Evolutionary conservation across 495 filamentous ascomycete genomes (phyloP), one percentile per base, ranked within the genome.

Genomic region (Entonaema liquescens): DNA sequence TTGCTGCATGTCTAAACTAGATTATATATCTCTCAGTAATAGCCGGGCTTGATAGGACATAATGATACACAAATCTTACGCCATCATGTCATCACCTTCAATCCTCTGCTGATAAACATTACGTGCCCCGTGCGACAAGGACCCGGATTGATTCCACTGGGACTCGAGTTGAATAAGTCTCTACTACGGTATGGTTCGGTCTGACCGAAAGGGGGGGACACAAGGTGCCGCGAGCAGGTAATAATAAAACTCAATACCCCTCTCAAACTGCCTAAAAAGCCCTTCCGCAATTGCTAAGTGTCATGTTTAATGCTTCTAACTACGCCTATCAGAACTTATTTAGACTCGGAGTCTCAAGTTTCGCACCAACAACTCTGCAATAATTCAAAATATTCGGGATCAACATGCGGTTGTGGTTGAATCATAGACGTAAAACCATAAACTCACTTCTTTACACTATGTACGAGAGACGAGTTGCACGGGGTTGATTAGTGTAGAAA

Each of bases 1-100:
- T 33, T 36, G 57, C 56, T 67, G 63, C 69, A 71, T 62, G 59
- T 71, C 44, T 62, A 71, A 62, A 66, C 62, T 71, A 71, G 62
- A 67, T 53, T 67, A 40, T 58, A 28, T 63, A 23, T 60, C 62
- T 65, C 60, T 71, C 59, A 67, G 63, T 65, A 72, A 72, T 72
- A 47, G 50, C 35, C 26, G 65, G 31, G 12, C 61, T 50, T 58
- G 44, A 72, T 68, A 68, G 70, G 70, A 28, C 49, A 59, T 38
- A 50, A 68, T 73, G 70, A 53, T 68, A 55, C 70, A 73, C 65
- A n/a, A 68, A 65, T 73, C 70, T 73, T 73, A 73, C 70, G 70
- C 70, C 70, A 73, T 73, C 65, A 73, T 68, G 65, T 68, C 70
- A 73, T 73, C 70, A 72, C 56, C 5, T 54, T 54, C 9, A 40